These are phyloP conservation scores for Metschnikowia dekortorum DNA, from an alignment of 805 yeast species.

Conservation along the genomic window DNA sequence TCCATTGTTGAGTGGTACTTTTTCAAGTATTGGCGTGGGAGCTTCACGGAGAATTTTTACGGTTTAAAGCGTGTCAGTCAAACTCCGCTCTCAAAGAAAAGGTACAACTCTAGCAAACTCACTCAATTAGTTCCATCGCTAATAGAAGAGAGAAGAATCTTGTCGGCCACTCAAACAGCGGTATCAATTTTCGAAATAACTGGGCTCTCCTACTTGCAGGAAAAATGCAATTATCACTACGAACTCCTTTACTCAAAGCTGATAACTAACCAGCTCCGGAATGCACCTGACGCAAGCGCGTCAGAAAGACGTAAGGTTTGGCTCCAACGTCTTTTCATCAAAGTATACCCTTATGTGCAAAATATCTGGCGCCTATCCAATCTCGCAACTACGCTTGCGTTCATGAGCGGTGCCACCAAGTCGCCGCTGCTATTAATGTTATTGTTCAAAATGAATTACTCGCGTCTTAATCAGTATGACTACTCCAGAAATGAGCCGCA, in stretches of 20 bases:
- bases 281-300: constrained; percentile 17
- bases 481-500: constrained; percentile 37
- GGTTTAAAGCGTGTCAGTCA: constrained; percentile 67
- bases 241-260: constrained; percentile 60
- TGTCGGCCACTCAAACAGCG: constrained; percentile 49
- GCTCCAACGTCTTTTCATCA: constrained; percentile 42
- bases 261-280: constrained; percentile 43
- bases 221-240: constrained; percentile 60
- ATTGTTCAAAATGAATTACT: constrained; percentile 57
- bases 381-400: constrained; percentile 56
- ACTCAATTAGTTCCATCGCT: constrained; percentile 35
- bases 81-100: constrained; percentile 28
- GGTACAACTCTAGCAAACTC: constrained; percentile 29
- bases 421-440: constrained; percentile 61
- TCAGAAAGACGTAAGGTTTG: constrained; percentile 26
- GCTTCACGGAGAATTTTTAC: constrained; percentile 88
- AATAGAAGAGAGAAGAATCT: constrained; percentile 49
- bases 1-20: constrained; percentile 68
- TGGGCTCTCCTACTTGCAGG: constrained; percentile 63
- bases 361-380: constrained; percentile 45
- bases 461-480: constrained; percentile 55
- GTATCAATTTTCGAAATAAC: constrained; percentile 58
- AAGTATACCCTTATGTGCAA: constrained; percentile 57
- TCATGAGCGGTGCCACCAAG: constrained; percentile 60
- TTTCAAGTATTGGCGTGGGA: constrained; percentile 69